Percentiles rank a stretch among this genome's conserved stretches.
Evolutionary conservation across 1,284 basidiomycete species (phyloP).

Genomic region (Xerocomus amazonicus): DNA sequence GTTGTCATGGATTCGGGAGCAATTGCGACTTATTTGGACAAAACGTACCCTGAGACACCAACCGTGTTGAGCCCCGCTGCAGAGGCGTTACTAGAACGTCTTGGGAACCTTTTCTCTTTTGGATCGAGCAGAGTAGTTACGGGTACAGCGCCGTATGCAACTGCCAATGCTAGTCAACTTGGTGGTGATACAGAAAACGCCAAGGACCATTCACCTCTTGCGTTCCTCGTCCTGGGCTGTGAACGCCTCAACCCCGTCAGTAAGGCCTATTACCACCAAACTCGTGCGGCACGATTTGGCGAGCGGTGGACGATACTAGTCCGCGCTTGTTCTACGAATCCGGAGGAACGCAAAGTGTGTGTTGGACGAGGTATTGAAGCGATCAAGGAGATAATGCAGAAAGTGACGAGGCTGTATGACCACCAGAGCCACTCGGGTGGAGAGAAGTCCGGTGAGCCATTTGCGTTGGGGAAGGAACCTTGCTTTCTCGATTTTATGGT

Average conservation of each 20-base stretch:
- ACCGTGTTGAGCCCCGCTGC: slow-evolving; percentile 5
- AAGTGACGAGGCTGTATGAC: slow-evolving; percentile 11
- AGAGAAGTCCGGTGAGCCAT: slow-evolving; percentile 3
- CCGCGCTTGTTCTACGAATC: neutral
- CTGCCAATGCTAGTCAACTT: neutral
- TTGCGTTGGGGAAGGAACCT: slow-evolving; percentile 20
- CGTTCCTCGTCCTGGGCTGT: slow-evolving; percentile 14
- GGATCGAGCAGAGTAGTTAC: neutral
- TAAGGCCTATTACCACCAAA: slow-evolving; percentile 19
- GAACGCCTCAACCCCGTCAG: slow-evolving; percentile 24
- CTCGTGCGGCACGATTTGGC: slow-evolving; percentile 12
- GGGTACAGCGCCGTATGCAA: neutral
- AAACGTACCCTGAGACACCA: slow-evolving; percentile 39
- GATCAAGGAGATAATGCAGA: slow-evolving; percentile 2
- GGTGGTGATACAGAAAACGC: neutral
- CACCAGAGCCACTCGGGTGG: neutral
- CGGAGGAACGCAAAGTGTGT: slow-evolving; percentile 7
- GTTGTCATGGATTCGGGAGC: slow-evolving; percentile 35
- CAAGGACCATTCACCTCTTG: slow-evolving; percentile 2
- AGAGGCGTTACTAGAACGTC: neutral
- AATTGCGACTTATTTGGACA: slow-evolving; percentile 44
- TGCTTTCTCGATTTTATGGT: slow-evolving; percentile 23
- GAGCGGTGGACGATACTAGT: slow-evolving; percentile 17
- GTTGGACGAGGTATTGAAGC: slow-evolving; percentile 13
- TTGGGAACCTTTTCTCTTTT: slow-evolving; percentile 7